Evolutionary conservation across 2,329 filamentous ascomycete species (phyloP).

Genomic region (Periconia macrospinosa): DNA sequence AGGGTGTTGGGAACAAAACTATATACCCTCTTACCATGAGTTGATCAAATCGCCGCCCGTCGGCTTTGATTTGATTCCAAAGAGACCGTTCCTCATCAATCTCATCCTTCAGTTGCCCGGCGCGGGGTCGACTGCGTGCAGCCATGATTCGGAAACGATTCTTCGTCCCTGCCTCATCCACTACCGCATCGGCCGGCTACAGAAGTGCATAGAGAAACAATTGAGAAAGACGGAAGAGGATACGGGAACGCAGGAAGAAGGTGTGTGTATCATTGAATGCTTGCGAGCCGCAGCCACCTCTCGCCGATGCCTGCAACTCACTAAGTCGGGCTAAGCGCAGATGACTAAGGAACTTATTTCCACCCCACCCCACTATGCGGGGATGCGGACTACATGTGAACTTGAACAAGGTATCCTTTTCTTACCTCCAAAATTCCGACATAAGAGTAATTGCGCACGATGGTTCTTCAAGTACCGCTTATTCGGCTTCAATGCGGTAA

Average conservation of each 20-base stretch:
- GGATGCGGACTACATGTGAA: background rate
- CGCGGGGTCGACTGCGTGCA: constrained; percentile 47
- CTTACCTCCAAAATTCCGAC: constrained; percentile 9
- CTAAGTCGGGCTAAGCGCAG: background rate
- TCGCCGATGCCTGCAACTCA: background rate
- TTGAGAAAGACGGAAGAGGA: background rate
- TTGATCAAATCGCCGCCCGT: constrained; percentile 49
- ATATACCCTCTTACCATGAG: constrained; percentile 46
- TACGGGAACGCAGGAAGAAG: background rate
- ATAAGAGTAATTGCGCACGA: constrained; percentile 16
- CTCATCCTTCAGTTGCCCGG: constrained; percentile 51
- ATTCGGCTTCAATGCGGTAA: constrained; percentile 78
- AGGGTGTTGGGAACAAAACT: background rate
- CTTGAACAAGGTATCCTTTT: background rate
- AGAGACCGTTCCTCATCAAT: constrained; percentile 54
- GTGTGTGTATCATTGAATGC: background rate
- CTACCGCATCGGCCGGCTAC: constrained; percentile 1
- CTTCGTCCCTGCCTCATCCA: constrained; percentile 1
- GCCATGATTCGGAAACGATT: constrained; percentile 42
- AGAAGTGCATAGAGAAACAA: constrained; percentile 1
- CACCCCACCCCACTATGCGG: constrained; percentile 7
- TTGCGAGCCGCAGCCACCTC: background rate
- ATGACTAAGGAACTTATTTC: constrained; percentile 6
- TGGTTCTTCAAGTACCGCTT: constrained; percentile 63
- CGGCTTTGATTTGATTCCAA: constrained; percentile 52